phyloP scores from a whole-genome alignment of 768 basidiomycete genomes.

The Daedaleopsis sinensis region DNA sequence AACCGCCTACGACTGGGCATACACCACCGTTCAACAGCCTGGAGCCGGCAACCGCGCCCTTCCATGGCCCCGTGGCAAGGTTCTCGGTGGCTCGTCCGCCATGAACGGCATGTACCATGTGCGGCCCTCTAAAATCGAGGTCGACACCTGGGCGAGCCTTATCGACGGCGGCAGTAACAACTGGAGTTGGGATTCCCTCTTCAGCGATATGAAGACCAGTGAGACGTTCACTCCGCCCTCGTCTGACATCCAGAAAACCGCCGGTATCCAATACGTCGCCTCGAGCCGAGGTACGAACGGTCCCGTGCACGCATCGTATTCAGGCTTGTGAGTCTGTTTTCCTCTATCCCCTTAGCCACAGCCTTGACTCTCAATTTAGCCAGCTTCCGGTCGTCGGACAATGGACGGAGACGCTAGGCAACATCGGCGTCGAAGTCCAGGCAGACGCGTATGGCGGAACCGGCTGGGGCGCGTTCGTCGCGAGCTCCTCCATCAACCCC shows the following conservation, averaged over 20 bases:
- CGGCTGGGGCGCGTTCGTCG: constrained; percentile 54
- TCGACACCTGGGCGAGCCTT: constrained; percentile 49
- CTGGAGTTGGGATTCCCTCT: constrained; percentile 54
- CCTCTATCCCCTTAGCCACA: constrained; percentile 19
- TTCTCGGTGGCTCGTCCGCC: constrained; percentile 69
- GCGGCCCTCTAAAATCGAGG: constrained; percentile 51
- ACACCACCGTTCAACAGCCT: constrained; percentile 51
- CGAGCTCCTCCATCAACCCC: constrained; percentile 63
- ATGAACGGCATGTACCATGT: constrained; percentile 73
- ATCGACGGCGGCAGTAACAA: constrained; percentile 36
- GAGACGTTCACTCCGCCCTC: constrained; percentile 61
- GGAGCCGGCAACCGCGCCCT: constrained; percentile 45
- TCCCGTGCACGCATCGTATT: constrained; percentile 51
- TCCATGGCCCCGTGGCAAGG: constrained; percentile 66
- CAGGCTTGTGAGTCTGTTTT: constrained; percentile 49
- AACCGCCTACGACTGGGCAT: constrained; percentile 57
- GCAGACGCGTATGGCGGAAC: constrained; percentile 50
- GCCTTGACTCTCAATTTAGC: constrained; percentile 30
- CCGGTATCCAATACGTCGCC: constrained; percentile 48
- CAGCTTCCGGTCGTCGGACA: constrained; percentile 53
- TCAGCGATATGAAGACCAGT: constrained; percentile 49
- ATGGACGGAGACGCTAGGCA: constrained; percentile 56
- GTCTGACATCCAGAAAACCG: constrained; percentile 39
- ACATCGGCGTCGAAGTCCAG: constrained; percentile 44
- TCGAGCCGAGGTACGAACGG: constrained; percentile 55